These are phyloP conservation scores for Suillus lakei DNA, from an alignment of 768 basidiomycete genomes.

Conservation along the genomic window DNA sequence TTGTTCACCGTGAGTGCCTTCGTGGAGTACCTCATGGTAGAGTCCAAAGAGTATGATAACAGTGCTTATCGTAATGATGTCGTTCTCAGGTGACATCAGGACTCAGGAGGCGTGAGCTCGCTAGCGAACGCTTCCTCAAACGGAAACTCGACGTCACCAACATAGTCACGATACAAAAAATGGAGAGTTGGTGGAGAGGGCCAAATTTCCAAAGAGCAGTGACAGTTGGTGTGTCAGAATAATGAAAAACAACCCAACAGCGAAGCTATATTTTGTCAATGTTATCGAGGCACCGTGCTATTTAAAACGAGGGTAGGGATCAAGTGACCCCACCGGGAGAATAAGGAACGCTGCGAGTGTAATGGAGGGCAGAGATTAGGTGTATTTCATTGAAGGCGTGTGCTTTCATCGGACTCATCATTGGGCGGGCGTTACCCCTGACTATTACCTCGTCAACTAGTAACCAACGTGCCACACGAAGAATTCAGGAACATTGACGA, in stretches of 20 bases:
- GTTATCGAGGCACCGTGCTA: neutral
- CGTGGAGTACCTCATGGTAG: neutral
- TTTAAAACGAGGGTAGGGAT: neutral
- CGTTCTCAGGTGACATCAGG: neutral
- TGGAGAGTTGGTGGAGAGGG: neutral
- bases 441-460: neutral
- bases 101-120: too few relatives aligned
- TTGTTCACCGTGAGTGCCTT: neutral
- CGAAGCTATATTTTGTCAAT: neutral
- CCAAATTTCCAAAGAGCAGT: neutral
- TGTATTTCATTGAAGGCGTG: neutral
- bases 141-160: neutral
- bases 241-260: neutral
- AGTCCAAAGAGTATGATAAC: neutral
- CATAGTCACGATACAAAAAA: neutral
- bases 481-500: neutral
- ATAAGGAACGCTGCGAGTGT: neutral
- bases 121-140: neutral
- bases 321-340: neutral
- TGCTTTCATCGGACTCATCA: neutral
- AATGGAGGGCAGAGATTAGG: neutral
- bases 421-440: neutral
- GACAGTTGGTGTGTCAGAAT: too few relatives aligned
- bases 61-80: neutral
- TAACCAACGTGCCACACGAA: neutral